These are phyloP conservation scores for Podaxis sp. DNA, from an alignment of 768 basidiomycete genomes.

Conservation along the genomic window DNA sequence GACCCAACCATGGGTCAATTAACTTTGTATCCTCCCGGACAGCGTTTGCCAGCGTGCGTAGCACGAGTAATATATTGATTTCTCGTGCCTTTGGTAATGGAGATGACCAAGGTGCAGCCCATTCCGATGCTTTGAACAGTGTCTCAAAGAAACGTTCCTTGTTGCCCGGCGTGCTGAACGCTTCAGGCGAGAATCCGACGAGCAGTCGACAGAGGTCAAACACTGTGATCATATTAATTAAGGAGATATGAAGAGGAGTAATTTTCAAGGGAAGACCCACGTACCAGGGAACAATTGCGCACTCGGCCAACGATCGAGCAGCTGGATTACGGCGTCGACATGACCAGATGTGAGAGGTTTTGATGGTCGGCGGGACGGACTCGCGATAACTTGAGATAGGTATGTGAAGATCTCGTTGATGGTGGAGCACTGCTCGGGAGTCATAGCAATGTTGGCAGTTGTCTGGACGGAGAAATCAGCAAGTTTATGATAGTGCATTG, in stretches of 20 bases:
- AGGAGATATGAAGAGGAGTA: background rate
- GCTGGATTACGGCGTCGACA: conserved; percentile 54
- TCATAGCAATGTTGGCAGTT: conserved; percentile 66
- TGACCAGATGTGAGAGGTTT: conserved; percentile 40
- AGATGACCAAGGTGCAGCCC: conserved; percentile 49
- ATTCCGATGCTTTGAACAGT: conserved; percentile 67
- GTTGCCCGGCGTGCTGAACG: conserved; percentile 38
- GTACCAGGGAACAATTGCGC: conserved; percentile 70
- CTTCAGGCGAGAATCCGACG: conserved; percentile 55
- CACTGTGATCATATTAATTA: conserved; percentile 37
- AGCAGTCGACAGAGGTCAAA: conserved; percentile 84
- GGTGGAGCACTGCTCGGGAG: conserved; percentile 51
- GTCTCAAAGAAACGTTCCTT: conserved; percentile 53
- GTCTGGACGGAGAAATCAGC: conserved; percentile 37
- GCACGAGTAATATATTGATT: conserved; percentile 76
- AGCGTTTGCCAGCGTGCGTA: conserved; percentile 77
- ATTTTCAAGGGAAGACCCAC: conserved; percentile 12
- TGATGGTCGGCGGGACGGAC: conserved; percentile 26
- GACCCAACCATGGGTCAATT: conserved; percentile 46
- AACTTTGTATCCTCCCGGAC: conserved; percentile 53
- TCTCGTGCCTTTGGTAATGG: conserved; percentile 69
- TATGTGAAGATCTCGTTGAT: conserved; percentile 63
- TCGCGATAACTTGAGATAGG: conserved; percentile 45
- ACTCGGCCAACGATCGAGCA: conserved; percentile 72
- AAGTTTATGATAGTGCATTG: background rate